Evolutionary conservation across 2,329 filamentous ascomycete genomes (phyloP).

Genomic region (Aureobasidium leucospermi): DNA sequence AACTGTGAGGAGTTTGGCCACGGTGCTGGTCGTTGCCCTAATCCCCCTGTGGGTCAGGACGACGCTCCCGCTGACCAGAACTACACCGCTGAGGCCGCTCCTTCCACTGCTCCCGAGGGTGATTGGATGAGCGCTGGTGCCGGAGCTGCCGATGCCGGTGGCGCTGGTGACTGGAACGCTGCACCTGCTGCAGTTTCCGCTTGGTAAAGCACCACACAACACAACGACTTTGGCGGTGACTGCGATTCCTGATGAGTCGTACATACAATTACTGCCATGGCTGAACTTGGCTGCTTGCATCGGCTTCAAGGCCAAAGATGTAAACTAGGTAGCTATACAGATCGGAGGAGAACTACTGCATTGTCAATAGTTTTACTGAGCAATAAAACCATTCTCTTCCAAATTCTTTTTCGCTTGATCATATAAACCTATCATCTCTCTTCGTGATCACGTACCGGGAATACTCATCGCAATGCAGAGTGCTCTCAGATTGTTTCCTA

Average conservation of each 20-base stretch:
- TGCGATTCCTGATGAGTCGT: background rate
- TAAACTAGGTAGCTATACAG: too few relatives aligned
- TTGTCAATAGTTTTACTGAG: too few relatives aligned
- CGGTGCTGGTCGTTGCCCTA: constrained; percentile 20
- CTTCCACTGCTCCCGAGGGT: constrained; percentile 8
- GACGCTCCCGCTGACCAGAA: constrained; percentile 10
- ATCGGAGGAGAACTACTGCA: too few relatives aligned
- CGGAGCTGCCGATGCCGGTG: background rate
- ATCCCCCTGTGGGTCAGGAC: constrained; percentile 23
- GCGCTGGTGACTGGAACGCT: constrained; percentile 9
- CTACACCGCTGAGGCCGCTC: constrained; percentile 14
- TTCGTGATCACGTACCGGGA: too few relatives aligned
- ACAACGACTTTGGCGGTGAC: background rate
- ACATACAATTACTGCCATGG: background rate
- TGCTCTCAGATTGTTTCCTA: too few relatives aligned
- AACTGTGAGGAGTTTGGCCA: constrained; percentile 35
- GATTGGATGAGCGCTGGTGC: background rate
- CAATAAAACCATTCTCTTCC: too few relatives aligned
- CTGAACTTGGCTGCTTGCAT: background rate
- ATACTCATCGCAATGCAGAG: too few relatives aligned
- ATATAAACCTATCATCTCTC: too few relatives aligned
- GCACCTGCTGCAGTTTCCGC: constrained; percentile 2
- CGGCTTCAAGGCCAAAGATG: too few relatives aligned
- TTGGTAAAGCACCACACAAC: background rate
- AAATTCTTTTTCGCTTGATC: too few relatives aligned